Base-by-base conservation (phyloP, 139 green algal species). In the Haematococcus sp. region DNA sequence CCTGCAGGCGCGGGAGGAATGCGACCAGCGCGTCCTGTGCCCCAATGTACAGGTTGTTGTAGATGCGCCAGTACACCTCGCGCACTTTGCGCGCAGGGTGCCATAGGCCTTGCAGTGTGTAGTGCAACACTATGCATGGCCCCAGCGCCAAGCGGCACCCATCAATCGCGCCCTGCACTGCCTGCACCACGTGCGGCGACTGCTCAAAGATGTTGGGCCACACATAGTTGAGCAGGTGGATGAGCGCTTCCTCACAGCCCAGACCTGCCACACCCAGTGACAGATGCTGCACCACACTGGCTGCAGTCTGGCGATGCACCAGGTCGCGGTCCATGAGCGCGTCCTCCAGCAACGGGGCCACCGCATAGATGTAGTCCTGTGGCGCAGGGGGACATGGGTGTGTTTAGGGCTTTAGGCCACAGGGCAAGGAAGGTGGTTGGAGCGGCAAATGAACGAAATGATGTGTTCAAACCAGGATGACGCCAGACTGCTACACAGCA, bases 181-280 rank as follows among this genome's bases (percentile, higher is more conserved):
- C 93, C 64, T 98, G 92, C 67, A 98, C 87, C 25, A 99, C 77
- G 84, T 99, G 96, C 28, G 96, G 95, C 22, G 80, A 91, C 23
- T 85, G 90, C 89, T 99, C 96, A 76, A 99, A 98, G 49, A 99
- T 93, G 88, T 99, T 99, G 49, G 96, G 96, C 94, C 95, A 99
- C 68, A 98, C 88, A 71, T 90, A 95, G 79, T 99, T 99, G 61
- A 99, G 84, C 73, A 99, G 87, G 87, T 99, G 95, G 30, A 87
- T 84, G 33, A 99, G 78, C 15, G 93, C 92, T 74, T 98, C 96
- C 84, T 99, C 96, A 79, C 96, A 98, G 55, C 96, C 92, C 69
- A 99, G 86, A 2, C 95, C 94, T 22, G 91, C 86, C 49, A 97
- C 90, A 20, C 94, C 94, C 44, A 98, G 75, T 20, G 89, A 77